These are phyloP conservation scores for Microsporum canis DNA, from an alignment of 2,329 filamentous ascomycete genomes.

Conservation along the genomic window DNA sequence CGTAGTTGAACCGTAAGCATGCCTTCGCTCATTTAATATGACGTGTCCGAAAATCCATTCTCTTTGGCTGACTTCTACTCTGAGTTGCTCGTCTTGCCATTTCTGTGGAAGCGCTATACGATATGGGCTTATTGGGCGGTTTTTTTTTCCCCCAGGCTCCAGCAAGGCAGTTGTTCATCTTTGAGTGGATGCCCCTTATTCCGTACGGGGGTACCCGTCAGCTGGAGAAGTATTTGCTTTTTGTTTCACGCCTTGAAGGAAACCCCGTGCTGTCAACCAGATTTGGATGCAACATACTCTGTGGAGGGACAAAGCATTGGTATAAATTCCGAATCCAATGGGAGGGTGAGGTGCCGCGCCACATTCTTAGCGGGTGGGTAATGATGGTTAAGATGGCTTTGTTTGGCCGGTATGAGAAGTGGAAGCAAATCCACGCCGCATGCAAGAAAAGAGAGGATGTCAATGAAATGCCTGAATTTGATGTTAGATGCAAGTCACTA, in stretches of 20 bases:
- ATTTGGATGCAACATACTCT: no score
- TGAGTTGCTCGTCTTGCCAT: not conserved
- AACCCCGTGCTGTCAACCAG: not conserved
- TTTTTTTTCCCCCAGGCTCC: not conserved
- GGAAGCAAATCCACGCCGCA: not conserved
- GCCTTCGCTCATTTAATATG: not conserved
- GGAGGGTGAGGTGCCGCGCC: not conserved
- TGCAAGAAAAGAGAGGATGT: not conserved
- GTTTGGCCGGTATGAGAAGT: not conserved
- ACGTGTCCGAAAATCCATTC: not conserved
- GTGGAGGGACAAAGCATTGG: not conserved
- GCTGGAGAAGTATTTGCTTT: conserved; percentile 1
- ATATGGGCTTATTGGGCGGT: not conserved
- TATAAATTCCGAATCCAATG: not conserved
- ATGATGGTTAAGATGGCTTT: not conserved
- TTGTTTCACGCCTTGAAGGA: not conserved
- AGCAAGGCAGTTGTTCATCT: not conserved
- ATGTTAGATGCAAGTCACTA: not conserved
- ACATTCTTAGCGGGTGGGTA: not conserved
- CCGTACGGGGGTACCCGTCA: conserved; percentile 2
- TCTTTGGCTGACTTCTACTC: not conserved
- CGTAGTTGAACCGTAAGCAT: not conserved
- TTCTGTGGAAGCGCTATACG: not conserved
- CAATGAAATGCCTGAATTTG: not conserved
- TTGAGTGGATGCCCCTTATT: not conserved